These are phyloP conservation scores for grape (Vitis vinifera) DNA, from an alignment of 164 flowering plant genomes.

Conservation along the genomic window DNA sequence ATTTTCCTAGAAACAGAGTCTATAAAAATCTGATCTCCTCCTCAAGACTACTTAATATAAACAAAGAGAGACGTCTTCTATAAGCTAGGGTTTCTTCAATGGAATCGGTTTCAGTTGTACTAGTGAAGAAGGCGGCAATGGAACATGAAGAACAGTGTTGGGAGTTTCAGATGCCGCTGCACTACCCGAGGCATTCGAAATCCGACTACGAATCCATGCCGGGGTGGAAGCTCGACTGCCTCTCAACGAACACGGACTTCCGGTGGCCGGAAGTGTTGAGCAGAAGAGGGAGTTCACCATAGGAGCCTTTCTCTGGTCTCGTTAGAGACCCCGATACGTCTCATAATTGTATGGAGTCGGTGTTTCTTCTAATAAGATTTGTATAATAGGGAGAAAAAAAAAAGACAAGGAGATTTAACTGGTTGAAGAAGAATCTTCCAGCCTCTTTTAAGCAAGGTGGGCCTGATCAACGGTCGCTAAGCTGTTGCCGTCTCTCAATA, in stretches of 20 bases:
- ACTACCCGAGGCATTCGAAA: constrained; percentile 31
- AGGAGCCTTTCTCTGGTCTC: constrained; percentile 35
- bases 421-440: too few relatives aligned
- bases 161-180: constrained; percentile 36
- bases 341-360: neutral
- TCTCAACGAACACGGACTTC: constrained; percentile 33
- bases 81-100: too few relatives aligned
- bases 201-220: constrained; percentile 37
- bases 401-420: too few relatives aligned
- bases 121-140: too few relatives aligned
- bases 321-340: neutral
- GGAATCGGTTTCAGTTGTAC: too few relatives aligned
- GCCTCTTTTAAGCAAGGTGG: too few relatives aligned
- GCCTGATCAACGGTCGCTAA: too few relatives aligned
- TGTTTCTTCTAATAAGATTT: neutral
- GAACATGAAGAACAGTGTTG: neutral
- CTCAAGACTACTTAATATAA: too few relatives aligned
- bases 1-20: too few relatives aligned
- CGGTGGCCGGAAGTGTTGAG: constrained; percentile 21
- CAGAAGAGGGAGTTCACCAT: constrained; percentile 36
- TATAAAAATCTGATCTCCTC: too few relatives aligned
- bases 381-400: neutral
- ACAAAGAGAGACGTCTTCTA: too few relatives aligned
- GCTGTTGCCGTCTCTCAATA: too few relatives aligned
- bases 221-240: constrained; percentile 28